Percentiles rank a stretch among this genome's conserved stretches.
phyloP scores from a whole-genome alignment of 2,329 filamentous ascomycete species.

The Aspergillus ibericus region DNA sequence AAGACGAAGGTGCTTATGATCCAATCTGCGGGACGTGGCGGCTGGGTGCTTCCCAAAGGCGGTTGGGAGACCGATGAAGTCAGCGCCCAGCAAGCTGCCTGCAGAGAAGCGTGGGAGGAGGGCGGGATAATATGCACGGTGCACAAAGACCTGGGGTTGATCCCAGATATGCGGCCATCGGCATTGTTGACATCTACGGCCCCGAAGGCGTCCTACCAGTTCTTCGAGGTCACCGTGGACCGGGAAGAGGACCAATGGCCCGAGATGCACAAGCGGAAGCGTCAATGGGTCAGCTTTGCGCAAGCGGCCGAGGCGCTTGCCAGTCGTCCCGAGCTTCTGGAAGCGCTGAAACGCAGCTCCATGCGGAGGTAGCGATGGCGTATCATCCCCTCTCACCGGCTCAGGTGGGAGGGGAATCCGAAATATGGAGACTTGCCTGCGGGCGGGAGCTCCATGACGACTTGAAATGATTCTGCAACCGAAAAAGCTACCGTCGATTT shows the following conservation, averaged over 20 bases:
- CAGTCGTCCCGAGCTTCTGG: conserved; percentile 79
- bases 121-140: conserved; percentile 86
- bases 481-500: conserved; percentile 12
- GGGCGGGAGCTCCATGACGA: conserved; percentile 20
- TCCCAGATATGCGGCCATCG: conserved; percentile 71
- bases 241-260: conserved; percentile 88
- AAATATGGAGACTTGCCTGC: not conserved
- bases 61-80: conserved; percentile 96
- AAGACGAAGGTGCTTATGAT: conserved; percentile 88
- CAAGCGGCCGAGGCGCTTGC: conserved; percentile 77
- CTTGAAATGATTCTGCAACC: conserved; percentile 24
- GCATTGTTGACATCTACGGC: conserved; percentile 56
- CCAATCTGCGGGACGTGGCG: conserved; percentile 84
- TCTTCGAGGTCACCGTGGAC: conserved; percentile 79
- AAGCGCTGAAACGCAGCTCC: conserved; percentile 80
- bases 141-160: conserved; percentile 80
- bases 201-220: conserved; percentile 64
- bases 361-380: conserved; percentile 52
- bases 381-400: not conserved
- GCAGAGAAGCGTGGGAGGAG: conserved; percentile 95
- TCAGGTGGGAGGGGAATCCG: not conserved
- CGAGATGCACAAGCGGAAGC: conserved; percentile 85
- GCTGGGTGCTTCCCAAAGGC: conserved; percentile 96
- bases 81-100: conserved; percentile 78
- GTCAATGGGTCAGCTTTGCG: conserved; percentile 83